A percentile compares a stretch with the other conserved stretches of the same genome.
Conservation (phyloP, 2,329 filamentous ascomycete genomes). For the Orbilia blumenaviensis region DNA sequence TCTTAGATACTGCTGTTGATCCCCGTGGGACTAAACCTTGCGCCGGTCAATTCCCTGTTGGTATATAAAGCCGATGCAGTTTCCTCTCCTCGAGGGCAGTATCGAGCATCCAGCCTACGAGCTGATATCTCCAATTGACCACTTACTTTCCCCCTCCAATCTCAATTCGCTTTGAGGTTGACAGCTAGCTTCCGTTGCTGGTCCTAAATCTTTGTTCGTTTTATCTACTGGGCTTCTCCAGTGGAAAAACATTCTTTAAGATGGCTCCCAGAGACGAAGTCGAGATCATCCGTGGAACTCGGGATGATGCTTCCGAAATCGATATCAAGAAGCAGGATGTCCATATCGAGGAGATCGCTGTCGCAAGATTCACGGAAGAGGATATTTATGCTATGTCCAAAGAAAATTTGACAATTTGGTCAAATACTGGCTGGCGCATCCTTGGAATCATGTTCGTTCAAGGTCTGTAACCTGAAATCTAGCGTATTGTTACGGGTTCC, state of each 20-base stretch:
- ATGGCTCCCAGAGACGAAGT: slow-evolving; percentile 50
- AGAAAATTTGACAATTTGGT: slow-evolving; percentile 62
- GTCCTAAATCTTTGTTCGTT: neutral
- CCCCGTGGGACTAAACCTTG: slow-evolving; percentile 6
- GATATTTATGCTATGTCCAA: slow-evolving; percentile 62
- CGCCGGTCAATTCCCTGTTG: slow-evolving; percentile 35
- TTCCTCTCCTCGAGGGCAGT: slow-evolving; percentile 8
- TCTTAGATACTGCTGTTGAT: slow-evolving; percentile 27
- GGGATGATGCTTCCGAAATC: slow-evolving; percentile 59
- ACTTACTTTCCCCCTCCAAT: slow-evolving; percentile 12
- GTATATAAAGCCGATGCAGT: slow-evolving; percentile 28
- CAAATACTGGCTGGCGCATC: slow-evolving; percentile 62
- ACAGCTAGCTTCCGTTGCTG: slow-evolving; percentile 6
- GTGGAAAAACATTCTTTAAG: slow-evolving; percentile 1
- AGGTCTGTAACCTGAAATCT: neutral
- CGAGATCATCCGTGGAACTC: slow-evolving; percentile 57
- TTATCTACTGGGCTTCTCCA: neutral
- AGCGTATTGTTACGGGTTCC: neutral
- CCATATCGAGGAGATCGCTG: slow-evolving; percentile 63
- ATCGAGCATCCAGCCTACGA: slow-evolving; percentile 35
- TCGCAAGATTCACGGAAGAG: slow-evolving; percentile 64
- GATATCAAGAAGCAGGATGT: slow-evolving; percentile 56
- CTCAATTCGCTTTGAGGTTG: slow-evolving; percentile 50
- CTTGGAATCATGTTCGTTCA: slow-evolving; percentile 61
- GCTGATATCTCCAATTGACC: slow-evolving; percentile 7